Base-by-base conservation (phyloP, 2,329 filamentous ascomycete species). In the Aspergillus hortae region DNA sequence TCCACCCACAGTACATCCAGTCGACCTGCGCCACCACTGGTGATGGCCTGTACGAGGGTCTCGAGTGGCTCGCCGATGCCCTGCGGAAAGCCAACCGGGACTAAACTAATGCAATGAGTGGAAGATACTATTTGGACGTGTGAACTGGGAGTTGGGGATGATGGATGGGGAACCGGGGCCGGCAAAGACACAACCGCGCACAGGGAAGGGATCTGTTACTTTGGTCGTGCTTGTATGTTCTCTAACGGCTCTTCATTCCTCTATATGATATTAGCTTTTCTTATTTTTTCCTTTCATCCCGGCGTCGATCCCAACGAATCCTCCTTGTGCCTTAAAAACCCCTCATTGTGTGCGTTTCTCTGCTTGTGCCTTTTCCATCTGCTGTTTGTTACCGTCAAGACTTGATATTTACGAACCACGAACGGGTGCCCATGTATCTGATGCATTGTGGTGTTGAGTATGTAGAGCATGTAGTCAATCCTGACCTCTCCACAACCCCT, bases 31-130 rank as follows among this genome's bases (percentile, higher is more conserved):
- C 92, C 76, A 97, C 94, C 66, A 96, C 92, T 63, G 92, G 92
- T 84, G 94, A 97, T 77, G 92, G 92, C 90, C 89, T 97, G 70
- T 97, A 97, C 79, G 92, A 97, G 81, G 92, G 92, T 86, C 90
- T 97, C 70, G 92, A 92, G 80, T 92, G 89, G 88, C 86, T 92
- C 71, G 87, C 88, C 74, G 87, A 84, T 74, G 88, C 88, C 70
- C 85, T 94, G 76, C 85, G 87, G 77, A 92, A 92, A 83, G 71
- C 74, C 55, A 75, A 75, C 62, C 75, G 74, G 68, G 73, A 75
- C 61, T 79, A 76, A 69, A 65, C 60, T 64, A 64, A 64, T 67
- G 59, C 60, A 54, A 68, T 60, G 61, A 60, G 60, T 60, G 61
- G 61, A 64, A 59, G 56, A 23, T 17, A 65, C 67, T 65, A 67